Evolutionary conservation across 441 rosid genomes (phyloP).

Genomic region (Macaranga tanarius): DNA sequence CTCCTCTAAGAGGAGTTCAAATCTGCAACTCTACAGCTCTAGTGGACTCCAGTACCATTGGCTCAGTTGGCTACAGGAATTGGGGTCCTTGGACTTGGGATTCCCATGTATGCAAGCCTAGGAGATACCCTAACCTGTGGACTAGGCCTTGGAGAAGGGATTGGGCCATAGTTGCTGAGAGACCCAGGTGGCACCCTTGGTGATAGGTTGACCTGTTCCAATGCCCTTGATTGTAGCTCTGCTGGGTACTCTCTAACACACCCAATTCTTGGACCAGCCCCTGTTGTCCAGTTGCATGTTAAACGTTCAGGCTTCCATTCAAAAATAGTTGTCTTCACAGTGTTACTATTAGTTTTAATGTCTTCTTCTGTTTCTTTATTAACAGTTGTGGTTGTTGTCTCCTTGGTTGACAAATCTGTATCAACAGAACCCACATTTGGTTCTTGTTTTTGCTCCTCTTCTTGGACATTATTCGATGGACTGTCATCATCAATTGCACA

Average conservation of each 20-base stretch:
- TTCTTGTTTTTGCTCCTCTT: conserved; percentile 32
- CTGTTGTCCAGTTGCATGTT: conserved; percentile 78
- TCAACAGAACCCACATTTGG: not conserved
- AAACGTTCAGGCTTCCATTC: conserved; percentile 61
- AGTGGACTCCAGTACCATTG: too few species aligned
- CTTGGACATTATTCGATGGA: conserved; percentile 2
- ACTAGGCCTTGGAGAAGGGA: conserved; percentile 90
- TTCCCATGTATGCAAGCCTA: conserved; percentile 72
- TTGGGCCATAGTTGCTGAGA: conserved; percentile 47
- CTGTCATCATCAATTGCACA: conserved; percentile 65
- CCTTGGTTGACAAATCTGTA: conserved; percentile 16
- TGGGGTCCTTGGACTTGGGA: conserved; percentile 70
- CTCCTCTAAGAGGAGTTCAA: too few species aligned
- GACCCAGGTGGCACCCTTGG: conserved; percentile 49
- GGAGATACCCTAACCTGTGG: conserved; percentile 75
- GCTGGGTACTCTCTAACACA: conserved; percentile 84
- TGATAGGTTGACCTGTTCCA: conserved; percentile 78
- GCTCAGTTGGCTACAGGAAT: conserved; percentile 19
- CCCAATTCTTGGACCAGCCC: conserved; percentile 92
- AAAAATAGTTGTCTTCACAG: conserved; percentile 40
- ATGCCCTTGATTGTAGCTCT: conserved; percentile 62
- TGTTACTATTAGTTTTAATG: conserved; percentile 43
- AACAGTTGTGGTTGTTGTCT: conserved; percentile 19
- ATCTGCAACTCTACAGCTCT: too few species aligned
- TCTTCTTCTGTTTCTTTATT: conserved; percentile 30